phyloP scores from a whole-genome alignment of 257 asterid genomes.

The Craterostigma plantagineum region DNA sequence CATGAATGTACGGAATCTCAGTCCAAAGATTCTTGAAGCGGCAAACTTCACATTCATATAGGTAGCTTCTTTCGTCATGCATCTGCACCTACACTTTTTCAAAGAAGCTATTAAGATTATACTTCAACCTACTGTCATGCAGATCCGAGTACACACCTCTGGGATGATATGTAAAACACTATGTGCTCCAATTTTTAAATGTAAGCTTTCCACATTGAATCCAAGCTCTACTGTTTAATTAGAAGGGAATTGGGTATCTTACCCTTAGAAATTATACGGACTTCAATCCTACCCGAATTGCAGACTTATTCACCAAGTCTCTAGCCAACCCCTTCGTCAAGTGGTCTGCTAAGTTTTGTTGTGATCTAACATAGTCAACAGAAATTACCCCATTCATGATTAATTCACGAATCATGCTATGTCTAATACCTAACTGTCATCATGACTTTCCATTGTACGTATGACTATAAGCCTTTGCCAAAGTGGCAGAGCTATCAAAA shows the following conservation, averaged over 20 bases:
- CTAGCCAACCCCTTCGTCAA: too few relatives aligned
- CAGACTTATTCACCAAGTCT: not conserved
- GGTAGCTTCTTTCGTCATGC: not conserved
- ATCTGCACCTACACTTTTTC: not conserved
- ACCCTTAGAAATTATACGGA: not conserved
- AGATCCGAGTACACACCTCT: not conserved
- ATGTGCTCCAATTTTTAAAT: not conserved
- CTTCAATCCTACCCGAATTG: not conserved
- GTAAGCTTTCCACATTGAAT: conserved; percentile 1
- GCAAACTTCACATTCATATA: not conserved
- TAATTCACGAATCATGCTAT: too few relatives aligned
- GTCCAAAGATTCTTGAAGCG: not conserved
- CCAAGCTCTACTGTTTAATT: not conserved
- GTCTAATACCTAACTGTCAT: too few relatives aligned
- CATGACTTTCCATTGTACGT: too few relatives aligned
- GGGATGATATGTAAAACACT: not conserved
- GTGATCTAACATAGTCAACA: too few relatives aligned
- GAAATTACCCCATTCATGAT: too few relatives aligned
- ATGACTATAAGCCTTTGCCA: too few relatives aligned
- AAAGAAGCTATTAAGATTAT: not conserved
- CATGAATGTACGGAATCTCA: not conserved
- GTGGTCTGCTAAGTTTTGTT: too few relatives aligned
- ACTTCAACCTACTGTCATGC: conserved; percentile 1
- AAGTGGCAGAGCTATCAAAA: too few relatives aligned
- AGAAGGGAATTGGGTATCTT: not conserved